Conservation (phyloP, 73 alveolate species). For the Stentor coeruleus region DNA sequence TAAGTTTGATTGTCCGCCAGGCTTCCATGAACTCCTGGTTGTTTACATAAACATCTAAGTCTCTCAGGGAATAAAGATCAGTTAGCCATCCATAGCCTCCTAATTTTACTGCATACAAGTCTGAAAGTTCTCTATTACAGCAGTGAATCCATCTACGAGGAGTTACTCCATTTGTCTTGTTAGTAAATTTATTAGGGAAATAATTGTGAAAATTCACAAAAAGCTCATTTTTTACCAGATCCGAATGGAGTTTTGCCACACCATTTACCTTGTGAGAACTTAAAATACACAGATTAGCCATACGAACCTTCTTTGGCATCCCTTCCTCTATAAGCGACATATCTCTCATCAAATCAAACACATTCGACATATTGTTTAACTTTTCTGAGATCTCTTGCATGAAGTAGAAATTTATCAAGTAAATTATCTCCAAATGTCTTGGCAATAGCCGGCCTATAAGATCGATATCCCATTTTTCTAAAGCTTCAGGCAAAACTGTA, state of each 20-base stretch:
- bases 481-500: constrained; percentile 79
- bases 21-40: constrained; percentile 57
- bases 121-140: constrained; percentile 78
- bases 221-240: constrained; percentile 56
- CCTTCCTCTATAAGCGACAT: constrained; percentile 52
- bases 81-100: constrained; percentile 81
- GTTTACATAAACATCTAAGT: constrained; percentile 38
- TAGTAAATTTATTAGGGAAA: constrained; percentile 57
- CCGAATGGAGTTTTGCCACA: constrained; percentile 89
- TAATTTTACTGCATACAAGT: constrained; percentile 63
- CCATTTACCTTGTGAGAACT: constrained; percentile 82
- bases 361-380: background rate
- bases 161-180: constrained; percentile 76
- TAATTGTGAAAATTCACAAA: background rate
- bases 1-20: constrained; percentile 50
- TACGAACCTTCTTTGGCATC: constrained; percentile 71
- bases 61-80: constrained; percentile 51
- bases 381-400: constrained; percentile 53
- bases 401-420: constrained; percentile 58
- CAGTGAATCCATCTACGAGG: constrained; percentile 94
- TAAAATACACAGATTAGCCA: constrained; percentile 76
- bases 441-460: constrained; percentile 75
- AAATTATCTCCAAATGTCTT: constrained; percentile 75
- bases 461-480: constrained; percentile 84
- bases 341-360: background rate